A percentile compares a stretch with the other conserved stretches of the same genome.
Evolutionary conservation across 1,139 yeast genomes (phyloP).

Genomic region (Suhomyces atakaporum): DNA sequence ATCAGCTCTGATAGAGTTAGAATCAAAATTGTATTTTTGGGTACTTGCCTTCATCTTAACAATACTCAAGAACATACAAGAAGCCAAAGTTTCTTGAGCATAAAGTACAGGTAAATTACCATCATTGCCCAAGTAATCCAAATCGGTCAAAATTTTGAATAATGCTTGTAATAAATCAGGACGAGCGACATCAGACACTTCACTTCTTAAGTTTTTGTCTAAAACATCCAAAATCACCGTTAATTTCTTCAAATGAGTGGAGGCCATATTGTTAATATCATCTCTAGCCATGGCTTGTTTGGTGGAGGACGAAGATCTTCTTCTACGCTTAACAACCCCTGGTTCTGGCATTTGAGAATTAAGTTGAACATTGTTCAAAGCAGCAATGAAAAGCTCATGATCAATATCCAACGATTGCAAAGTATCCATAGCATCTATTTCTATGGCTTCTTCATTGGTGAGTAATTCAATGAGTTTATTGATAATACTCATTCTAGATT

Average conservation of each 20-base stretch:
- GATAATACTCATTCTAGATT: conserved; percentile 58
- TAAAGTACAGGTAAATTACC: conserved; percentile 89
- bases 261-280: conserved; percentile 72
- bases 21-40: conserved; percentile 45
- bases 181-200: conserved; percentile 30
- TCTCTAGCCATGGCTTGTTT: conserved; percentile 74
- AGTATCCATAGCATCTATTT: conserved; percentile 56
- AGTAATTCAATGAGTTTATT: conserved; percentile 61
- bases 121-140: conserved; percentile 85
- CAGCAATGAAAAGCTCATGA: conserved; percentile 47
- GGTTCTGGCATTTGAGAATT: conserved; percentile 47
- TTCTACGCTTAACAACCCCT: conserved; percentile 68
- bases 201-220: conserved; percentile 47
- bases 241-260: conserved; percentile 72
- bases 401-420: conserved; percentile 51
- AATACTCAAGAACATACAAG: conserved; percentile 77
- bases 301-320: conserved; percentile 75
- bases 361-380: conserved; percentile 53
- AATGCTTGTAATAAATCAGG: conserved; percentile 56
- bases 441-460: conserved; percentile 38
- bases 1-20: conserved; percentile 82
- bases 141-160: conserved; percentile 77
- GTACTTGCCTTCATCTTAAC: conserved; percentile 41
- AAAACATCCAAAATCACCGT: conserved; percentile 80
- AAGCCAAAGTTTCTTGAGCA: conserved; percentile 87